phyloP scores from a whole-genome alignment of 2,329 filamentous ascomycete species.

The Fusarium staphyleae region DNA sequence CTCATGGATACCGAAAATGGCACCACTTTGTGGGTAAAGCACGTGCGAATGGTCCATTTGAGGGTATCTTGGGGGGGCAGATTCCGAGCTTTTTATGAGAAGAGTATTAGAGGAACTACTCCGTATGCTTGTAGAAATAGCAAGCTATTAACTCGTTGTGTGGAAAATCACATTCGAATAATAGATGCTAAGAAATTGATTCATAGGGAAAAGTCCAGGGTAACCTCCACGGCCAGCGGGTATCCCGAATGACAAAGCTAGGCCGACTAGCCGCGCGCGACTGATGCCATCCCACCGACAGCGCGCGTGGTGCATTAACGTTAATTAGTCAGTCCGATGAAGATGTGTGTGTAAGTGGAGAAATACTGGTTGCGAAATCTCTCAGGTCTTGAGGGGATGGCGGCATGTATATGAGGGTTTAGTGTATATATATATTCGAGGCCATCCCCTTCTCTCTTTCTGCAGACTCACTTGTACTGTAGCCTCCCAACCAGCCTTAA shows the following conservation, averaged over 20 bases:
- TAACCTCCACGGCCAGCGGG: not conserved
- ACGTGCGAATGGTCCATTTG: no score
- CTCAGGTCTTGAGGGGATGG: not conserved
- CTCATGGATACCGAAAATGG: no score
- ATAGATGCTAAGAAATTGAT: no score
- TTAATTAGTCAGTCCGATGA: conserved; percentile 9
- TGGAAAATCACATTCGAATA: no score
- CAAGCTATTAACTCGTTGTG: no score
- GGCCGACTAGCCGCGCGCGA: conserved; percentile 10
- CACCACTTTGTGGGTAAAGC: no score
- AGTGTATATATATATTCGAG: conserved; percentile 20
- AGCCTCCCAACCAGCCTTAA: not conserved
- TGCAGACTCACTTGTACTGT: not conserved
- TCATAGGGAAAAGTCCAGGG: conserved; percentile 3
- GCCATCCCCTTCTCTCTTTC: not conserved
- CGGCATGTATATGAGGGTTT: not conserved
- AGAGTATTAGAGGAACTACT: no score
- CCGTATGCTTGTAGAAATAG: no score
- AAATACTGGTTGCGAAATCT: no score
- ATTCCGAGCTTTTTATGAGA: no score
- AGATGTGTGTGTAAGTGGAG: no score
- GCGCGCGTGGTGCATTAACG: not conserved
- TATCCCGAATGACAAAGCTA: not conserved
- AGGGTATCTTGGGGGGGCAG: no score
- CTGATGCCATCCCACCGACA: conserved; percentile 3